These are phyloP conservation scores for Pycnococcus provasolii DNA, from an alignment of 139 green algal genomes.

Conservation along the genomic window DNA sequence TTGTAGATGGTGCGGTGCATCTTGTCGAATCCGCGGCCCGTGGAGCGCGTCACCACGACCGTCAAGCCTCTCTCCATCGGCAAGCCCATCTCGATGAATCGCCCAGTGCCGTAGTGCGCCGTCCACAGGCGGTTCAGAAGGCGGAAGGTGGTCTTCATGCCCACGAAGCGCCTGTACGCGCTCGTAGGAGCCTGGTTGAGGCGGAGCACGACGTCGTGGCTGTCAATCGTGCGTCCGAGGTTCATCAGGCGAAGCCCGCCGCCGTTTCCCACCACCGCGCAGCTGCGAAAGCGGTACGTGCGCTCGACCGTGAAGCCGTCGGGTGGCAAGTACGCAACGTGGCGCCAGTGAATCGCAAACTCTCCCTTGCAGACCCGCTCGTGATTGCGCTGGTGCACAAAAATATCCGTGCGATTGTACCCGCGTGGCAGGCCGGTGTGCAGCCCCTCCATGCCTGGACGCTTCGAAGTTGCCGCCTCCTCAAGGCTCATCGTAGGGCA, in stretches of 20 bases:
- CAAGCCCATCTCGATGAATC: constrained; percentile 10
- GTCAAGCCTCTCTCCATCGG: constrained; percentile 17
- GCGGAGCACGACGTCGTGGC: too few relatives aligned
- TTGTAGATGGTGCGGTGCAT: constrained; percentile 7
- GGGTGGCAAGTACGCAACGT: not conserved
- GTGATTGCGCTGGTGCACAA: constrained; percentile 14
- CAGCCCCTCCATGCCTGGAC: too few relatives aligned
- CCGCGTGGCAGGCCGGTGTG: not conserved
- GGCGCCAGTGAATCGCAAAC: not conserved
- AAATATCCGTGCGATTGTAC: not conserved
- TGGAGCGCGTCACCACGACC: constrained; percentile 10
- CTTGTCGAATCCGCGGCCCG: constrained; percentile 14
- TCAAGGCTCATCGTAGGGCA: too few relatives aligned
- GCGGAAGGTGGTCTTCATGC: constrained; percentile 20
- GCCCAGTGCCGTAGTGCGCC: constrained; percentile 11
- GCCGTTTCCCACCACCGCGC: too few relatives aligned
- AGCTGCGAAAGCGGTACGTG: not conserved
- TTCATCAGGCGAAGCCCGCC: too few relatives aligned
- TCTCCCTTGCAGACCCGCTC: not conserved
- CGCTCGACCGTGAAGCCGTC: not conserved
- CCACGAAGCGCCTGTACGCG: constrained; percentile 4
- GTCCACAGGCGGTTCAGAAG: constrained; percentile 22
- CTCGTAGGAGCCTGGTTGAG: constrained; percentile 8
- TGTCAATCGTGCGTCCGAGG: too few relatives aligned
- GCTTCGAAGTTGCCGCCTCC: too few relatives aligned